Conservation (phyloP, 2,329 filamentous ascomycete genomes). For the Trichoderma afroharzianum region DNA sequence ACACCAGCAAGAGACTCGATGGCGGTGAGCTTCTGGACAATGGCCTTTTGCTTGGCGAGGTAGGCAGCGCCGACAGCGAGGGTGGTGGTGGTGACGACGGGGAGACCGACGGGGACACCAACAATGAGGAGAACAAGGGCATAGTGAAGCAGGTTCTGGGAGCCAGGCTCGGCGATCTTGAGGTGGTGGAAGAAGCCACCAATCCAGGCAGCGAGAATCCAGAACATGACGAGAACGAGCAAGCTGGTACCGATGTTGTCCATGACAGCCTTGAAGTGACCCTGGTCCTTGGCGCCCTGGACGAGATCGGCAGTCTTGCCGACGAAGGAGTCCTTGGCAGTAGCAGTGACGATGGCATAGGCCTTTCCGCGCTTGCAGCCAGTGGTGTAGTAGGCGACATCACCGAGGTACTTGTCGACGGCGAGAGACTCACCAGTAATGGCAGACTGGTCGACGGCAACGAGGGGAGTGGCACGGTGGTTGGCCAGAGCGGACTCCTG, state of each 20-base stretch:
- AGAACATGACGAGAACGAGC: slow-evolving; percentile 74
- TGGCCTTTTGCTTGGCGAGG: slow-evolving; percentile 87
- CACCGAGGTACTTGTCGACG: slow-evolving; percentile 80
- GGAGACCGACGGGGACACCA: slow-evolving; percentile 88
- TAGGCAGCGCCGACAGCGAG: slow-evolving; percentile 93
- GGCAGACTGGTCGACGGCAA: slow-evolving; percentile 74
- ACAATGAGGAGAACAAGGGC: slow-evolving; percentile 88
- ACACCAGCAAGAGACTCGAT: slow-evolving; percentile 92
- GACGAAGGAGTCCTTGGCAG: slow-evolving; percentile 86
- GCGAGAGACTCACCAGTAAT: slow-evolving; percentile 91
- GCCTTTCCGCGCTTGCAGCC: slow-evolving; percentile 87
- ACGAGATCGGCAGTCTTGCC: slow-evolving; percentile 85
- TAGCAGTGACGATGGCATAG: slow-evolving; percentile 76
- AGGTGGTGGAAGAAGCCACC: slow-evolving; percentile 86
- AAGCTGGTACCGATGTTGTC: slow-evolving; percentile 82
- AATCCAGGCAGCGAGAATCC: slow-evolving; percentile 79
- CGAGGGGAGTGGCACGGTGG: slow-evolving; percentile 10
- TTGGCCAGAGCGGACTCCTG: slow-evolving; percentile 1
- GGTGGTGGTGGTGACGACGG: slow-evolving; percentile 88
- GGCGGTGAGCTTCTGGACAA: slow-evolving; percentile 87
- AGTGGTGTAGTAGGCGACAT: slow-evolving; percentile 80
- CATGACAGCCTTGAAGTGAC: slow-evolving; percentile 88
- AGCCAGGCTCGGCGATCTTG: slow-evolving; percentile 53
- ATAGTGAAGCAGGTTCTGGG: slow-evolving; percentile 65
- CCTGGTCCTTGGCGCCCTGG: slow-evolving; percentile 66